A percentile compares a stretch with the other conserved stretches of the same genome.
Conservation (phyloP, 1,284 basidiomycete genomes). For the Stereum hirsutum region DNA sequence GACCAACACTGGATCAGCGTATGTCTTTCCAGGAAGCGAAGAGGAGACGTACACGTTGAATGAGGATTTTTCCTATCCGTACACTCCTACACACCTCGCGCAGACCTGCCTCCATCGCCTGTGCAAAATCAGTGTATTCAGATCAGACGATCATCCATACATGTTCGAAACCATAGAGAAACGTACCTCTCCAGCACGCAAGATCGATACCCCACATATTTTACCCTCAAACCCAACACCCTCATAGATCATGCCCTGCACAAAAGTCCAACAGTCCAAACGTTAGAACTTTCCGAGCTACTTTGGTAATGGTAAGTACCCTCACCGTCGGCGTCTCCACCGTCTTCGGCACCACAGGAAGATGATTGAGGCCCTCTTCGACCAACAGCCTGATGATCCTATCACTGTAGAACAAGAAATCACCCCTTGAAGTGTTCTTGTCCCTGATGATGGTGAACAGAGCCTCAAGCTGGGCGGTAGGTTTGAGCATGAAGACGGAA, state of each 20-base stretch:
- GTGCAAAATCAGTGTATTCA: constrained; percentile 2
- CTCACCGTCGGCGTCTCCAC: constrained; percentile 72
- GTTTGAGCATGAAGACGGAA: constrained; percentile 79
- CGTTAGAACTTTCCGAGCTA: background rate
- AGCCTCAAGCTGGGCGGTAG: constrained; percentile 90
- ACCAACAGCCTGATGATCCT: constrained; percentile 69
- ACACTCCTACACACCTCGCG: constrained; percentile 91
- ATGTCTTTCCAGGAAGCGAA: background rate
- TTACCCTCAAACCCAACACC: constrained; percentile 91
- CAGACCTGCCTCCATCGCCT: constrained; percentile 93
- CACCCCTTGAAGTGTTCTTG: constrained; percentile 79
- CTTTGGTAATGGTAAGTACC: constrained; percentile 13
- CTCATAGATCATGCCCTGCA: constrained; percentile 70
- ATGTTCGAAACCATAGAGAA: background rate
- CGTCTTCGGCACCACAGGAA: constrained; percentile 83
- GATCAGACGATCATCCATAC: background rate
- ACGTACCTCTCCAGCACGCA: constrained; percentile 76
- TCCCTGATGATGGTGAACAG: constrained; percentile 93
- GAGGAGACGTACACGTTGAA: constrained; percentile 64
- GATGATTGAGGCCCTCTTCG: constrained; percentile 90
- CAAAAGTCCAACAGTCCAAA: background rate
- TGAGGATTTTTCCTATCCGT: constrained; percentile 88
- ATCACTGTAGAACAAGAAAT: constrained; percentile 96
- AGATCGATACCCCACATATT: constrained; percentile 91
- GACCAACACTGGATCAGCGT: background rate